Percentiles rank a stretch among this genome's conserved stretches.
These are phyloP conservation scores for Fusarium sp. DNA, from an alignment of 2,329 filamentous ascomycete genomes.

Conservation along the genomic window DNA sequence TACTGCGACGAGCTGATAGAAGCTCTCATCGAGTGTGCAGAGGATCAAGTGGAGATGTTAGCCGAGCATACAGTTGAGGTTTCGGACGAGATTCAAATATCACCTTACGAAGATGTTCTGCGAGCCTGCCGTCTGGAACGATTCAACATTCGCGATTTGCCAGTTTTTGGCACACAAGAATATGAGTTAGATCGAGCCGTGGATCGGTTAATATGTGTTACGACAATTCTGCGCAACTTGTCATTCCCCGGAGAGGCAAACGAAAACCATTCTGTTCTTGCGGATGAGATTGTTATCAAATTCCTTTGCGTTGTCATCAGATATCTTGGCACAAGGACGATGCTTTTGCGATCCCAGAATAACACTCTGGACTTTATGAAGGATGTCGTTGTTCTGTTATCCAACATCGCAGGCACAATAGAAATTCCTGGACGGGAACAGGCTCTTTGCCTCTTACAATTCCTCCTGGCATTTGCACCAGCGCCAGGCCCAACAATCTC, in stretches of 20 bases:
- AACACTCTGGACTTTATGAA: conserved; percentile 99
- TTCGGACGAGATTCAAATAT: conserved; percentile 85
- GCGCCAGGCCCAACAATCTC: conserved; percentile 72
- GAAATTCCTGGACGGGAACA: conserved; percentile 89
- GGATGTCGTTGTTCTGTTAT: conserved; percentile 87
- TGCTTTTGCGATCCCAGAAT: conserved; percentile 81
- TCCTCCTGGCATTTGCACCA: conserved; percentile 90
- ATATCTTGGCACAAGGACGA: conserved; percentile 88
- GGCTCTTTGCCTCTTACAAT: conserved; percentile 85
- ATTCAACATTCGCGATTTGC: conserved; percentile 76
- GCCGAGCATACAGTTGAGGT: conserved; percentile 86
- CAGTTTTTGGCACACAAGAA: conserved; percentile 78
- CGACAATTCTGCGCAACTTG: conserved; percentile 90
- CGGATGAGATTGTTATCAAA: conserved; percentile 81
- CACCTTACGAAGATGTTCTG: conserved; percentile 87
- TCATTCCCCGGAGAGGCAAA: conserved; percentile 77
- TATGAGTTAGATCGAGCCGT: conserved; percentile 89
- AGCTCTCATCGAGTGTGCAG: conserved; percentile 87
- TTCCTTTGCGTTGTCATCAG: conserved; percentile 87
- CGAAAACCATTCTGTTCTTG: conserved; percentile 78
- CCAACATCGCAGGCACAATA: conserved; percentile 84
- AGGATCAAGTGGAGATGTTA: conserved; percentile 87
- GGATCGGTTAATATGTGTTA: conserved; percentile 88
- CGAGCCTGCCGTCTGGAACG: conserved; percentile 82
- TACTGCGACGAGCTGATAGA: conserved; percentile 91